These are phyloP conservation scores for Pyrus bretschneideri DNA, from an alignment of 306 rosid genomes.

Conservation along the genomic window DNA sequence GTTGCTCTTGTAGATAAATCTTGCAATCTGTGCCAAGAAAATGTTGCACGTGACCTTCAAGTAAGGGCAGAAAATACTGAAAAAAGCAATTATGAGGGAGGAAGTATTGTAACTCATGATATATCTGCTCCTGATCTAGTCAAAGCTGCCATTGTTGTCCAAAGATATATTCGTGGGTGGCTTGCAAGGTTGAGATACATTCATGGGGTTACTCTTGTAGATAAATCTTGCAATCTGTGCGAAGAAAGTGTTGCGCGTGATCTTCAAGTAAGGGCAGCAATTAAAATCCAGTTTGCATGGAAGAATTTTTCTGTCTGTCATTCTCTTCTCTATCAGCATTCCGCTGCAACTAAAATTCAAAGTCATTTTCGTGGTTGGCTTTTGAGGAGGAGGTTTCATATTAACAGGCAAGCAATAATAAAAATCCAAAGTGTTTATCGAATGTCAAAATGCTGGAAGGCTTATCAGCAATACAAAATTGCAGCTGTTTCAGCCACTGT, in stretches of 20 bases:
- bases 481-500: constrained; percentile 37
- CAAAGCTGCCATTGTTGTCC: too few relatives aligned
- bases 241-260: constrained; percentile 19
- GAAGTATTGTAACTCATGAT: too few relatives aligned
- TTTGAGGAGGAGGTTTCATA: constrained; percentile 43
- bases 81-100: too few relatives aligned
- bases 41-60: too few relatives aligned
- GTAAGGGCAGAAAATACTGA: too few relatives aligned
- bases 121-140: too few relatives aligned
- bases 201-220: constrained; percentile 25
- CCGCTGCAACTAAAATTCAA: constrained; percentile 58
- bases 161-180: constrained; percentile 37
- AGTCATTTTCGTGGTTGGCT: constrained; percentile 50
- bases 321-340: constrained; percentile 27
- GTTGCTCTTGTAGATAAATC: too few relatives aligned
- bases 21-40: too few relatives aligned
- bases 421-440: constrained; percentile 60
- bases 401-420: constrained; percentile 45
- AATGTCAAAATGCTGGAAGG: constrained; percentile 55
- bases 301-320: constrained; percentile 25
- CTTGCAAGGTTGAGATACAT: constrained; percentile 33
- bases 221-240: constrained; percentile 15
- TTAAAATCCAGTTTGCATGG: constrained; percentile 48
- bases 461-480: constrained; percentile 38
- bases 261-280: constrained; percentile 37